Conservation (phyloP, 148 eudicot genomes). For the Chenopodium formosanum region DNA sequence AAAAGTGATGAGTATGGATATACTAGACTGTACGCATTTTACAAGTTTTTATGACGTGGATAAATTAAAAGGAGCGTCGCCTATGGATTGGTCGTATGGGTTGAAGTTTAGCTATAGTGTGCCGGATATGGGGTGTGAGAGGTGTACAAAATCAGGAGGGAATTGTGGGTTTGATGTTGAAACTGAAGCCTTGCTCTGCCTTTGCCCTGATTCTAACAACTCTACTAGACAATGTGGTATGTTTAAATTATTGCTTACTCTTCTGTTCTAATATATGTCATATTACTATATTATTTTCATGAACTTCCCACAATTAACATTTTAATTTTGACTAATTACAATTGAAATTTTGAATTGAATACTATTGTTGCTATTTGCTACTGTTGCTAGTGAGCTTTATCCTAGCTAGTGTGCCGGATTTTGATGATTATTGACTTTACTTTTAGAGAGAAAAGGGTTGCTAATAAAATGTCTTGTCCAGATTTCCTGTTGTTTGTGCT, state of each 20-base stretch:
- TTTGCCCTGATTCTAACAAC: conserved; percentile 58
- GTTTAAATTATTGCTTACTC: background rate
- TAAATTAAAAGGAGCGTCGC: conserved; percentile 47
- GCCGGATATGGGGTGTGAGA: conserved; percentile 78
- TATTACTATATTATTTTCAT: background rate
- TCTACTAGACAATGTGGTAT: conserved; percentile 86
- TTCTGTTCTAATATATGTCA: background rate
- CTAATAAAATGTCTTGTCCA: no score
- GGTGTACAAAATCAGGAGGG: conserved; percentile 71
- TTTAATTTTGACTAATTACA: background rate
- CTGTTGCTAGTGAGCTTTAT: no score
- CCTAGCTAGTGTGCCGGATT: no score
- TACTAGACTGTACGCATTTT: conserved; percentile 80
- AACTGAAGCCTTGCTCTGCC: conserved; percentile 65
- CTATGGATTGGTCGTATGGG: conserved; percentile 89
- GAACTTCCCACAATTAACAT: background rate
- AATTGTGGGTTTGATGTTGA: conserved; percentile 81
- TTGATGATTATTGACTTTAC: no score
- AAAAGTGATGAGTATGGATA: conserved; percentile 83
- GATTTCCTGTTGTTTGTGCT: no score
- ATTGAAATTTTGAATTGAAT: no score
- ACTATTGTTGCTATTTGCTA: no score
- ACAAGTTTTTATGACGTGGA: conserved; percentile 66
- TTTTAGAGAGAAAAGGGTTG: no score
- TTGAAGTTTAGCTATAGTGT: conserved; percentile 63